Evolutionary conservation across 345 rosid genomes (phyloP), one percentile per base, ranked within the genome.

Genomic region (Physaria fendleri): DNA sequence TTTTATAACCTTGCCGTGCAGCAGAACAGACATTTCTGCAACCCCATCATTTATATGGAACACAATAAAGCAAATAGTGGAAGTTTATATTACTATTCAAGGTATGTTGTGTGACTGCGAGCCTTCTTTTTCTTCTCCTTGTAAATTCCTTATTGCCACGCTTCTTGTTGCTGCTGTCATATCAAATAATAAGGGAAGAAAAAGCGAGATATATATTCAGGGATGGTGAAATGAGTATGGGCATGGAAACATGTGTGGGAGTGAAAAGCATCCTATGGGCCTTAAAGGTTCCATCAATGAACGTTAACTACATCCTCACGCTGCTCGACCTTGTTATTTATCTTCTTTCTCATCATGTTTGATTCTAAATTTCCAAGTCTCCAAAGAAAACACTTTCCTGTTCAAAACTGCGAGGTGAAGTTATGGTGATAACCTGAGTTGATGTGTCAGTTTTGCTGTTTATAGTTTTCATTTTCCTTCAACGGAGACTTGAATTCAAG

Each of bases 241-340:
- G n/a, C n/a, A n/a, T n/a, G n/a, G n/a, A n/a, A n/a, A n/a, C n/a
- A n/a, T n/a, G n/a, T n/a, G n/a, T n/a, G n/a, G n/a, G n/a, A n/a
- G n/a, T n/a, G n/a, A n/a, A n/a, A 59, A 1, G 79, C 70, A 40
- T 69, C 83, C 5, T 69, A 63, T 27, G 93, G 87, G 5, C 84
- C 90, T n/a, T 80, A 83, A 20, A 81, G 90, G 43, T 80, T 83
- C 65, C 96, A 85, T 24, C 90, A 77, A 68, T 88, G 96, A 14
- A 85, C 81, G 73, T 85, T 90, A 28, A n/a, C n/a, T 79, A 54
- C 93, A 85, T 10, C 83, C 78, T 68, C 56, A 72, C 8, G 61
- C 17, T 43, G 38, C 33, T 49, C 18, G 40, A 59, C 15, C 40
- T 49, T 24, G 32, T 50, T 20, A 32, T 28, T 52, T 22, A 42